These are phyloP conservation scores for Ehretia macrophylla DNA, from an alignment of 257 asterid genomes.

Conservation along the genomic window DNA sequence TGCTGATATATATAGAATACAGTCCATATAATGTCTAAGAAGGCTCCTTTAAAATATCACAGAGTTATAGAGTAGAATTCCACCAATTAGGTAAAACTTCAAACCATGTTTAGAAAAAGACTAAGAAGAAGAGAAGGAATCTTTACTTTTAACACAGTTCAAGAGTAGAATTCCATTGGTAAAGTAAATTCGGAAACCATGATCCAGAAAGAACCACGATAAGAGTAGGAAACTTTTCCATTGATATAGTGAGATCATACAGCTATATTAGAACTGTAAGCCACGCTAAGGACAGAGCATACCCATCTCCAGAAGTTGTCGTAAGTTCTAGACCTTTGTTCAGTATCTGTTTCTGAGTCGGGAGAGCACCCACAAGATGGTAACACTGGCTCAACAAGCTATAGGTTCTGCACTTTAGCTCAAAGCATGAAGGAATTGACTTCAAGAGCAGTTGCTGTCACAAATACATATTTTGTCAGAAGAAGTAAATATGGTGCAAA, in stretches of 20 bases:
- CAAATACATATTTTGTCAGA: constrained; percentile 24
- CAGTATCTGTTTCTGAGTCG: constrained; percentile 85
- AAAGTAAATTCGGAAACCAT: no score
- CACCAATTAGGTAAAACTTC: no score
- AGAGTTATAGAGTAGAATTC: no score
- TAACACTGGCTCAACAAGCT: constrained; percentile 95
- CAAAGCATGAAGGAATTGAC: constrained; percentile 95
- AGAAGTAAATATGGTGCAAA: not conserved
- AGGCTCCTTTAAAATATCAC: not conserved
- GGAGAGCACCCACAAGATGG: constrained; percentile 97
- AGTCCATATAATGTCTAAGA: not conserved
- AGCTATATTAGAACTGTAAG: not conserved
- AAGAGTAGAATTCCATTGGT: no score
- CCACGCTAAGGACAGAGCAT: constrained; percentile 26
- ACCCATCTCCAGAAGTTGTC: constrained; percentile 89
- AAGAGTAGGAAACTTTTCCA: not conserved
- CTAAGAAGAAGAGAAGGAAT: no score
- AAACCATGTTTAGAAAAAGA: no score
- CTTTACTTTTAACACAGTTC: no score
- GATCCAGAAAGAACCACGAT: not conserved
- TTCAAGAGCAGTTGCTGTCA: constrained; percentile 95
- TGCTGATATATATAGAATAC: not conserved
- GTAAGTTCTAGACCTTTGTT: constrained; percentile 85
- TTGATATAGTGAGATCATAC: not conserved
- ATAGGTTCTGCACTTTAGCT: constrained; percentile 93